Conservation (phyloP, 225 moss, liverwort and hornwort genomes). For the Antitrichia curtipendula region DNA sequence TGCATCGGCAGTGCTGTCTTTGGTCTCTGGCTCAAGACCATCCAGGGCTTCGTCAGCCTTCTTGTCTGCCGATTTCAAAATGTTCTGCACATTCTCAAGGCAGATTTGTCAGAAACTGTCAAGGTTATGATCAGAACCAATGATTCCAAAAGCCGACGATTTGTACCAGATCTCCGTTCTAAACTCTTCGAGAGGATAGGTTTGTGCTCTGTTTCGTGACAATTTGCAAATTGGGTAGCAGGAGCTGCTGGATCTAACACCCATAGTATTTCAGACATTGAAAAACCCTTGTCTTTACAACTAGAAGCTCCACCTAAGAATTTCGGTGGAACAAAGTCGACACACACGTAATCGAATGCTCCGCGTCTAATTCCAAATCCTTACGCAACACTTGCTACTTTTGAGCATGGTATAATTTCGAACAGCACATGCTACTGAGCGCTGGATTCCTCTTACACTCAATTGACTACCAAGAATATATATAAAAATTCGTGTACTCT, state of each 20-base stretch:
- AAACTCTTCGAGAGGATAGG: too few relatives aligned
- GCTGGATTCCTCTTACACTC: background rate
- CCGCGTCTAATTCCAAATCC: too few relatives aligned
- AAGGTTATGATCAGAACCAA: background rate
- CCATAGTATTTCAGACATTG: background rate
- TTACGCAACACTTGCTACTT: background rate
- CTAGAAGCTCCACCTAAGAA: too few relatives aligned
- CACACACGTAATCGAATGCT: background rate
- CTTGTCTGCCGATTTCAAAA: conserved; percentile 12
- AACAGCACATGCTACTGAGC: too few relatives aligned
- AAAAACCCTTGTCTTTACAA: background rate
- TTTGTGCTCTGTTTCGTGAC: background rate
- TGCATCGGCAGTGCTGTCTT: too few relatives aligned
- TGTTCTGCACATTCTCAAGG: background rate
- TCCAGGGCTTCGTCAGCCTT: conserved; percentile 24
- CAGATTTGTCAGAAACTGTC: background rate
- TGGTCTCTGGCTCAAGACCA: background rate
- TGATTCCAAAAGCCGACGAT: background rate
- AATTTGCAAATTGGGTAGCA: background rate
- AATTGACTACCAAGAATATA: background rate
- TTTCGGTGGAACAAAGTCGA: background rate
- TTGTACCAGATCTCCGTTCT: background rate
- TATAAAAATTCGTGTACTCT: background rate
- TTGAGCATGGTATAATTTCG: background rate
- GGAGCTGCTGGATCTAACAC: background rate